Percentiles rank a stretch among this genome's conserved stretches.
These are phyloP conservation scores for Pseudocercospora fijiensis DNA, from an alignment of 2,329 filamentous ascomycete species.

Conservation along the genomic window DNA sequence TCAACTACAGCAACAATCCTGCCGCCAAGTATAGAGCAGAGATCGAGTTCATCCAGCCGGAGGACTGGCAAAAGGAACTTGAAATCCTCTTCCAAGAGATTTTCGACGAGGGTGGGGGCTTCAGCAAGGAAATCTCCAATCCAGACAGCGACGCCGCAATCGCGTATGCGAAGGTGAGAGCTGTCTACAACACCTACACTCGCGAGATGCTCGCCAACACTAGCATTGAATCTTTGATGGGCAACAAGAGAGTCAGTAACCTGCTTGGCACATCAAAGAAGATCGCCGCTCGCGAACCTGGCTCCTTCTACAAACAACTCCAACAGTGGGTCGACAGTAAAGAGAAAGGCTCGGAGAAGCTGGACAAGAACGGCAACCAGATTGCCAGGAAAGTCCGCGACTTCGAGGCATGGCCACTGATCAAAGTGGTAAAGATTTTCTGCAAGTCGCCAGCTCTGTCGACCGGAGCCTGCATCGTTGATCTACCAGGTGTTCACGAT, in stretches of 20 bases:
- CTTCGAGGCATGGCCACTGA: slow-evolving; percentile 52
- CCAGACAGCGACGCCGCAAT: slow-evolving; percentile 51
- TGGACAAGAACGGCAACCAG: slow-evolving; percentile 36
- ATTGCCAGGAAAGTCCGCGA: slow-evolving; percentile 35
- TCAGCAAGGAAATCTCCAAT: slow-evolving; percentile 42
- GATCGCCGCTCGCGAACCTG: slow-evolving; percentile 42
- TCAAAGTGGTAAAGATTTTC: slow-evolving; percentile 56
- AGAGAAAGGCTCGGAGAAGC: slow-evolving; percentile 45
- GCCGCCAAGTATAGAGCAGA: slow-evolving; percentile 52
- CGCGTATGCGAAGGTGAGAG: slow-evolving; percentile 49
- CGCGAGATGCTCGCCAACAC: slow-evolving; percentile 43
- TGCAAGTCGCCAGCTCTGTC: slow-evolving; percentile 52
- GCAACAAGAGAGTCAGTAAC: slow-evolving; percentile 40
- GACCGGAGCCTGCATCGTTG: slow-evolving; percentile 57
- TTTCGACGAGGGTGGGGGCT: slow-evolving; percentile 42
- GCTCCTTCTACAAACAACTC: slow-evolving; percentile 49
- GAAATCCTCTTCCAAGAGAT: slow-evolving; percentile 52
- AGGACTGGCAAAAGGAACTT: slow-evolving; percentile 57
- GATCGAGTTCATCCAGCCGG: slow-evolving; percentile 56
- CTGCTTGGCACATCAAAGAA: slow-evolving; percentile 50
- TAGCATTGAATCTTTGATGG: slow-evolving; percentile 46
- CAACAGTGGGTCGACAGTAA: slow-evolving; percentile 58
- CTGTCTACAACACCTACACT: slow-evolving; percentile 48
- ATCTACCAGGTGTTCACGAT: slow-evolving; percentile 61
- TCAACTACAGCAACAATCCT: slow-evolving; percentile 49